Conservation (phyloP, 2,329 filamentous ascomycete species). For the Neurospora sp. region DNA sequence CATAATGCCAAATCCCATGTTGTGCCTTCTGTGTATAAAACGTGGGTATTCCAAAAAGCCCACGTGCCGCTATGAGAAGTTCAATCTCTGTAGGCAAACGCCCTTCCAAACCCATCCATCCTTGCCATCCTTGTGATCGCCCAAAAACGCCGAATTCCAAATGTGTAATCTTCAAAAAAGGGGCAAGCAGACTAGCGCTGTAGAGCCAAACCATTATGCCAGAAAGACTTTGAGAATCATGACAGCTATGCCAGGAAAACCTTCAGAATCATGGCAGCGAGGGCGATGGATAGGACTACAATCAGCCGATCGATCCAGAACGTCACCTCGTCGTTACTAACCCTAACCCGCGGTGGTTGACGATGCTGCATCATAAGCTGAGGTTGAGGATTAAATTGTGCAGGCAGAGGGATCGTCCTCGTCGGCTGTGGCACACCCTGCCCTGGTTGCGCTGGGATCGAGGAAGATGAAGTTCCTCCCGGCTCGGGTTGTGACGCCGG, state of each 20-base stretch:
- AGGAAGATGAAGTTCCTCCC: slow-evolving; percentile 8
- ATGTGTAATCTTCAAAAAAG: background rate
- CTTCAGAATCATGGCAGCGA: slow-evolving; percentile 60
- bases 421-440: slow-evolving; percentile 26
- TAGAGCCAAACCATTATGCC: background rate
- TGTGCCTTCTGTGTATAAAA: background rate
- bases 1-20: background rate
- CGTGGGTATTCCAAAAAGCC: background rate
- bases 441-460: slow-evolving; percentile 10
- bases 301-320: slow-evolving; percentile 78
- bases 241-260: slow-evolving; percentile 26
- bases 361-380: slow-evolving; percentile 7
- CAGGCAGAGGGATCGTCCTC: slow-evolving; percentile 24
- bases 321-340: slow-evolving; percentile 41
- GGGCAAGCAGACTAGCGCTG: background rate
- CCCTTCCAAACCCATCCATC: background rate
- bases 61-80: background rate
- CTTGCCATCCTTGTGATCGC: background rate
- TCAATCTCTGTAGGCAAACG: background rate
- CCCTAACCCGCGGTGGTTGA: slow-evolving; percentile 11
- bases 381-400: slow-evolving; percentile 1
- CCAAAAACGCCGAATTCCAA: background rate
- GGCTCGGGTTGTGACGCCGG: slow-evolving; percentile 6
- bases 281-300: slow-evolving; percentile 56
- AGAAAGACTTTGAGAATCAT: background rate